Evolutionary conservation across 176 grass and related monocot species (phyloP), one percentile per base, ranked within the genome.

Genomic region (Aegilops speltoides): DNA sequence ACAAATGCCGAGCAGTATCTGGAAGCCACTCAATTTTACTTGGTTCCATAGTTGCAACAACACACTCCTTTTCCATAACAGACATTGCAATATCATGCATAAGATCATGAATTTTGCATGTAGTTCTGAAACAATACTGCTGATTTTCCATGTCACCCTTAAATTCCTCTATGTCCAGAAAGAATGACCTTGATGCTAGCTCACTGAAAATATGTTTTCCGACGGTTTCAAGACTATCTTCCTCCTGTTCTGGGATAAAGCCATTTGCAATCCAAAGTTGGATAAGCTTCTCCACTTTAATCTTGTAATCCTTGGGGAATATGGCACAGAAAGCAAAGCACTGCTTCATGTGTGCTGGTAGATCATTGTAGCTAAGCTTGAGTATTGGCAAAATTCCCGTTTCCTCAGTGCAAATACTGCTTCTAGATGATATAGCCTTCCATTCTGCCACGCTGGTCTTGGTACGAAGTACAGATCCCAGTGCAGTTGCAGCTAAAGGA

Each of bases 311-410:
- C 23, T 70, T 86, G 0, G 75, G 75, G 15, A 86, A 86, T 34
- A 86, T 7, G 10, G 75, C 45, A 60, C 75, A 86, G 0, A 86
- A 86, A 4, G 64, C 32, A 31, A 86, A 86, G 7, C 83, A 85
- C 3, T 85, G 83, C 22, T 76, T 75, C 36, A 72, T 72, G 2
- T 41, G 10, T 41, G 68, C 5, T 1, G 68, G 19, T 36, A 72
- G 12, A 2, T 72, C 68, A 0, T 65, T 37, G 16, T 65, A 80
- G 8, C 78, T 80, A 41, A 81, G 22, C 67, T 74, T 71, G 0
- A 64, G 32, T 31, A 32, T 64, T 17, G 50, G 41, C 14, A 38
- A 28, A 64, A 64, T 43, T 28, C 24, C 62, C 14, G 68, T 19
- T 5, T 48, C 12, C 17, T 54, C 84, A 10, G 31, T 28, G 15